Evolutionary conservation across 495 filamentous ascomycete species (phyloP).

Genomic region (Penicillium samsonianum): DNA sequence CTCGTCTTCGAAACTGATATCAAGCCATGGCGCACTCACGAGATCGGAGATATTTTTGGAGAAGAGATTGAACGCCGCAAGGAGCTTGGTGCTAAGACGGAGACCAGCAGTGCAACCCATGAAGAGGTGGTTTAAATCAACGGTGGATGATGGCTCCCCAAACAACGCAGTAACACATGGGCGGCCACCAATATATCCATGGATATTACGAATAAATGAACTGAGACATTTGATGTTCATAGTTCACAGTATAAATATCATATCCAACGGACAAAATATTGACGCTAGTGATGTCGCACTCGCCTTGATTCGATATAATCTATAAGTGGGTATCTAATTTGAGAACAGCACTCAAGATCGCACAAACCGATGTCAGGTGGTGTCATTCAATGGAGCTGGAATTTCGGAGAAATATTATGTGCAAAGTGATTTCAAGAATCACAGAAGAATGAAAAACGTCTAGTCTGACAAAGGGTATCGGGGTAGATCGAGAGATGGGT

Average conservation of each 20-base stretch:
- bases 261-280: too few relatives aligned
- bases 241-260: too few relatives aligned
- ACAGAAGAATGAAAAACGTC: background rate
- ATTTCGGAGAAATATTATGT: background rate
- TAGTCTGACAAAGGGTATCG: background rate
- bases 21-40: slow-evolving; percentile 32
- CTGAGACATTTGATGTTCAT: background rate
- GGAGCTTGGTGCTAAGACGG: slow-evolving; percentile 4
- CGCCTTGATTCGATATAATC: too few relatives aligned
- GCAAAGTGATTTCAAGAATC: background rate
- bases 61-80: slow-evolving; percentile 31
- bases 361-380: too few relatives aligned
- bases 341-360: too few relatives aligned
- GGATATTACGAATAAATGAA: background rate
- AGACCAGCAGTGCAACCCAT: slow-evolving; percentile 16
- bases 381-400: too few relatives aligned
- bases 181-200: background rate
- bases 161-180: background rate
- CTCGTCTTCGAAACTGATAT: slow-evolving; percentile 36
- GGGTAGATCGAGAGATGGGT: background rate
- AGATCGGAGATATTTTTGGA: slow-evolving; percentile 29
- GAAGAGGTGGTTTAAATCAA: slow-evolving; percentile 23
- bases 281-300: too few relatives aligned
- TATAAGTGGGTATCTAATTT: too few relatives aligned
- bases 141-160: background rate